Conservation (phyloP, 2,329 filamentous ascomycete genomes). For the Thelonectria discophora region DNA sequence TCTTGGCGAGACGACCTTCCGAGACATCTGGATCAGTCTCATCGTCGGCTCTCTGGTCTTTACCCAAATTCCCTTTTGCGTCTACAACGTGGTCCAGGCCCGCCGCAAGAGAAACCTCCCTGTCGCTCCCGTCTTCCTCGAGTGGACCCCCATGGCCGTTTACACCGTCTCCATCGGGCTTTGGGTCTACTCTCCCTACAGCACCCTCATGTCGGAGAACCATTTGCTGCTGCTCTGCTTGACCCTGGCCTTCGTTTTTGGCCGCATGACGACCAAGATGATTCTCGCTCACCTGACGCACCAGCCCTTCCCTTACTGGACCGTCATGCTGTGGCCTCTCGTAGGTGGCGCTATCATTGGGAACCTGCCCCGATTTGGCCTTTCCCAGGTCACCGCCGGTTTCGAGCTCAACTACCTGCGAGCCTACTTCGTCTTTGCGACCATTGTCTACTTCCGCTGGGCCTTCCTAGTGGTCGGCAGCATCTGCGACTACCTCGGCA, state of each 20-base stretch:
- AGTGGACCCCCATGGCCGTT: slow-evolving; percentile 91
- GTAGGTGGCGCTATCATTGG: slow-evolving; percentile 83
- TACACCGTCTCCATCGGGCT: slow-evolving; percentile 78
- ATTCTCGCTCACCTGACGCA: slow-evolving; percentile 94
- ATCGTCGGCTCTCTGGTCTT: slow-evolving; percentile 72
- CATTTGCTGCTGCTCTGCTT: slow-evolving; percentile 91
- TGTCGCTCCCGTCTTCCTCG: slow-evolving; percentile 83
- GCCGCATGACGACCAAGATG: slow-evolving; percentile 98
- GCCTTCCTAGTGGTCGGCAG: slow-evolving; percentile 88
- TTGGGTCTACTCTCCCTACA: slow-evolving; percentile 93
- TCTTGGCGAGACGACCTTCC: slow-evolving; percentile 77
- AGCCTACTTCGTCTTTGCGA: slow-evolving; percentile 82
- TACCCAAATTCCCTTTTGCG: slow-evolving; percentile 86
- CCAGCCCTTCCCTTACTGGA: slow-evolving; percentile 98
- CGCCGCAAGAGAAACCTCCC: slow-evolving; percentile 77
- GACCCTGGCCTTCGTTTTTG: slow-evolving; percentile 96
- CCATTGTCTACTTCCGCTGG: slow-evolving; percentile 92
- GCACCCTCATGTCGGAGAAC: slow-evolving; percentile 81
- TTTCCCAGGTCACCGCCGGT: slow-evolving; percentile 70
- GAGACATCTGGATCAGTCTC: slow-evolving; percentile 86
- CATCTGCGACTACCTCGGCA: slow-evolving; percentile 91
- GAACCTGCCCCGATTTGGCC: slow-evolving; percentile 81
- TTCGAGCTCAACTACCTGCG: slow-evolving; percentile 84
- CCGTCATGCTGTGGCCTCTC: slow-evolving; percentile 86
- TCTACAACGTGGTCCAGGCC: slow-evolving; percentile 84